phyloP scores from a whole-genome alignment of 2,329 filamentous ascomycete genomes.

The Beauveria varroae region DNA sequence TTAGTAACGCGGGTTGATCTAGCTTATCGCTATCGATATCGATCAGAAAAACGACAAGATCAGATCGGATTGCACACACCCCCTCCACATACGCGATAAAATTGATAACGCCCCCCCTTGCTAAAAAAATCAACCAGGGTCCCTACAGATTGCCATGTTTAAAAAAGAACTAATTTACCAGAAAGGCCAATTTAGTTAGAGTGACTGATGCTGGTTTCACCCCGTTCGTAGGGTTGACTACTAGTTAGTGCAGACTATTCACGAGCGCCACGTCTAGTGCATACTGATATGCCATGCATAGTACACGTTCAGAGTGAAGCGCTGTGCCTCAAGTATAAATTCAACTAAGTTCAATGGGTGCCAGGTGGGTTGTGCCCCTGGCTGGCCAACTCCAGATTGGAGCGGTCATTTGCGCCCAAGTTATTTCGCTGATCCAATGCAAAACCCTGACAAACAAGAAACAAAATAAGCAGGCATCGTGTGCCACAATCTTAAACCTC shows the following conservation, averaged over 20 bases:
- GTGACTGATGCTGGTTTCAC: not conserved
- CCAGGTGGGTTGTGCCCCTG: constrained; percentile 13
- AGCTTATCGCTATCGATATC: too few species aligned
- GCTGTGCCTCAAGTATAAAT: not conserved
- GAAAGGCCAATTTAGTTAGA: not conserved
- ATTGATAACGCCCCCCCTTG: too few species aligned
- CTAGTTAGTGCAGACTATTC: too few species aligned
- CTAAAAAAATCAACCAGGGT: too few species aligned
- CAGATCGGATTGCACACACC: too few species aligned
- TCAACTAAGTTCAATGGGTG: constrained; percentile 2
- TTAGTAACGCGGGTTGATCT: too few species aligned
- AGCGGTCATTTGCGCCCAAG: constrained; percentile 3
- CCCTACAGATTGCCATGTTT: not conserved
- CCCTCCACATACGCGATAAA: too few species aligned
- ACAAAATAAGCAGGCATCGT: not conserved
- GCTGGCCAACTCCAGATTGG: constrained; percentile 4
- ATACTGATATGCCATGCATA: not conserved
- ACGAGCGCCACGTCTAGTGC: too few species aligned
- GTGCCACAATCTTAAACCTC: constrained; percentile 4
- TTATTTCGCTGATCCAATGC: constrained; percentile 9
- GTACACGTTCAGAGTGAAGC: not conserved
- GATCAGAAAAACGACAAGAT: too few species aligned
- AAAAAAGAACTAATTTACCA: not conserved
- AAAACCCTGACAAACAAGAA: not conserved
- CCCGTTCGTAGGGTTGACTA: not conserved